A percentile compares a stretch with the other conserved stretches of the same genome.
Conservation (phyloP, 805 yeast species). For the Kodamaea laetipori region DNA sequence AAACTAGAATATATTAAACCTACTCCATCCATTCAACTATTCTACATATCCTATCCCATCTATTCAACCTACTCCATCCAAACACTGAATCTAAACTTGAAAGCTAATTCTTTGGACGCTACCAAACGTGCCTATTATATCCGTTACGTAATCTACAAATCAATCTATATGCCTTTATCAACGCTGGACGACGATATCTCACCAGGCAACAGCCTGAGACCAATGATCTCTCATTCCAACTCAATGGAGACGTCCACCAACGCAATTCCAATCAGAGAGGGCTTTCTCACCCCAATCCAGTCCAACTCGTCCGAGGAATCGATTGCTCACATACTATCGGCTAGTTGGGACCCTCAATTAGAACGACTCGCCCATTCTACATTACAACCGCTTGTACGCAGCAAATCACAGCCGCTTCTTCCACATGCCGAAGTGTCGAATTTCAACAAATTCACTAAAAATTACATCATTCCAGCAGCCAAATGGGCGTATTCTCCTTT, state of each 20-base stretch:
- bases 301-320: conserved; percentile 9
- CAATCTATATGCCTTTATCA: no score
- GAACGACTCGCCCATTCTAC: background rate
- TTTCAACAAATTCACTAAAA: conserved; percentile 23
- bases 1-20: no score
- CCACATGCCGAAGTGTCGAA: conserved; percentile 13
- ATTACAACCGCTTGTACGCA: conserved; percentile 12
- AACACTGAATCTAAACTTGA: no score
- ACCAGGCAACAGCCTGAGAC: background rate
- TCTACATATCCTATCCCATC: no score
- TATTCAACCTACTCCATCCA: no score
- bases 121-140: no score
- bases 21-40: no score
- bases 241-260: background rate
- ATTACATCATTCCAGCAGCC: conserved; percentile 30
- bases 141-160: no score
- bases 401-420: conserved; percentile 16
- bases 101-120: no score
- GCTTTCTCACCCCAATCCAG: background rate
- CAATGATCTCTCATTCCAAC: background rate
- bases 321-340: conserved; percentile 9
- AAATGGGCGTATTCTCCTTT: conserved; percentile 35
- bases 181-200: no score
- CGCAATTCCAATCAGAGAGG: background rate
- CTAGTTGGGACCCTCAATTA: conserved; percentile 15